These are phyloP conservation scores for Cucurbita moschata DNA, from an alignment of 306 rosid genomes.

Conservation along the genomic window DNA sequence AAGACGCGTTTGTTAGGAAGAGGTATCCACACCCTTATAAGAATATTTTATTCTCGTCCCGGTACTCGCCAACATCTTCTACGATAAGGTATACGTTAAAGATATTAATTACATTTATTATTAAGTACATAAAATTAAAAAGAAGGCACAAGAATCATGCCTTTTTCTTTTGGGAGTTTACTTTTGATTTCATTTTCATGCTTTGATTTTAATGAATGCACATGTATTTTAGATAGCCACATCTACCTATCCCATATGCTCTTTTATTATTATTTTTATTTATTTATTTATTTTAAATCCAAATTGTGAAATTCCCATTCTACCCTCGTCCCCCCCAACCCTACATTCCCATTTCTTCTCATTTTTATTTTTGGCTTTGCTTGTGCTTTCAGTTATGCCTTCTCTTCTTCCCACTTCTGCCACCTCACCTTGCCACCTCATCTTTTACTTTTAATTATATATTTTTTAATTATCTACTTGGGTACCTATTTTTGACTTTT, in stretches of 20 bases:
- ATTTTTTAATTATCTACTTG: background rate
- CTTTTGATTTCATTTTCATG: slow-evolving; percentile 10
- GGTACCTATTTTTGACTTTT: background rate
- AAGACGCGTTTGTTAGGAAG: too few relatives aligned
- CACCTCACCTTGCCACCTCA: slow-evolving; percentile 4
- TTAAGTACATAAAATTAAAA: background rate
- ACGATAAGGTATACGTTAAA: too few relatives aligned
- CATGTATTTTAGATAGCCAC: slow-evolving; percentile 5
- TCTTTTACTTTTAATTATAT: background rate
- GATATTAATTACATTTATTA: too few relatives aligned
- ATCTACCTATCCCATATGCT: background rate
- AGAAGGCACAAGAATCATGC: slow-evolving; percentile 12
- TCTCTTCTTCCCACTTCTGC: background rate
- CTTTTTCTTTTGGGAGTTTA: slow-evolving; percentile 10
- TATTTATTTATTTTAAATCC: background rate
- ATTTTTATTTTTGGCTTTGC: background rate
- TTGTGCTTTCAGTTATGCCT: background rate
- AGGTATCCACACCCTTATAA: too few relatives aligned
- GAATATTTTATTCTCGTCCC: too few relatives aligned
- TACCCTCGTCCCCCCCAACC: background rate
- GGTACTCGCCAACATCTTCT: too few relatives aligned
- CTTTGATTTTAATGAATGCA: slow-evolving; percentile 9
- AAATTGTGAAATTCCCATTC: background rate
- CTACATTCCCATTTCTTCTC: background rate
- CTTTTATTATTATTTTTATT: background rate